A percentile compares a stretch with the other conserved stretches of the same genome.
Conservation (phyloP, 2,329 filamentous ascomycete genomes). For the Neofusicoccum parvum region DNA sequence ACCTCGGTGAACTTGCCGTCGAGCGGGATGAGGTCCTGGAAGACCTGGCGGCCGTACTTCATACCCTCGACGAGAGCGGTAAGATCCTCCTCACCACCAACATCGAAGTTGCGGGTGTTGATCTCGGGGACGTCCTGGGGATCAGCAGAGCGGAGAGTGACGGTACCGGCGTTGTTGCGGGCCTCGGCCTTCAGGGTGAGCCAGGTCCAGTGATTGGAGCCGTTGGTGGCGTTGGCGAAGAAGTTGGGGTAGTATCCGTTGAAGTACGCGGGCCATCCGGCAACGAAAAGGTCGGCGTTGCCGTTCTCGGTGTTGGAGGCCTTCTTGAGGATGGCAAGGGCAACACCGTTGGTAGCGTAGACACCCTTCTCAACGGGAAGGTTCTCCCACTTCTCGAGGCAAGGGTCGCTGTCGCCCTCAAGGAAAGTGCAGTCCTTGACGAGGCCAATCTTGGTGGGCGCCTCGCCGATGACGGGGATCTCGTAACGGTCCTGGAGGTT, state of each 20-base stretch:
- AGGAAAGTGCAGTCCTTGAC: slow-evolving; percentile 40
- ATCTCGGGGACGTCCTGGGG: slow-evolving; percentile 67
- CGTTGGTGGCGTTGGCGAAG: slow-evolving; percentile 47
- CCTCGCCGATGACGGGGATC: slow-evolving; percentile 55
- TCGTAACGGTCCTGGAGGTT: slow-evolving; percentile 66
- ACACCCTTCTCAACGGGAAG: slow-evolving; percentile 39
- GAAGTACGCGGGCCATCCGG: slow-evolving; percentile 58
- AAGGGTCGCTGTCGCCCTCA: slow-evolving; percentile 41
- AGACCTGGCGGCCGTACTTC: slow-evolving; percentile 49
- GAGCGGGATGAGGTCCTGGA: slow-evolving; percentile 27
- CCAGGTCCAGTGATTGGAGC: slow-evolving; percentile 52
- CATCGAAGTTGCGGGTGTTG: slow-evolving; percentile 43
- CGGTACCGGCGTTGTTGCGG: slow-evolving; percentile 62
- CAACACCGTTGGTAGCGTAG: slow-evolving; percentile 56
- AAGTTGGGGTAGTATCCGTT: slow-evolving; percentile 60
- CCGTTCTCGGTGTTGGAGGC: slow-evolving; percentile 48
- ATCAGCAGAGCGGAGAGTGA: slow-evolving; percentile 62
- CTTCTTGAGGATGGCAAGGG: slow-evolving; percentile 50
- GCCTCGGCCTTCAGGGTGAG: slow-evolving; percentile 64
- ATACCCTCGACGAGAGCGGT: slow-evolving; percentile 59
- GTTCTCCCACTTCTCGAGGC: slow-evolving; percentile 38
- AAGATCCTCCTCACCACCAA: slow-evolving; percentile 54
- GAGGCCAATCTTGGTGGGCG: slow-evolving; percentile 37
- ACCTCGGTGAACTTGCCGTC: slow-evolving; percentile 43
- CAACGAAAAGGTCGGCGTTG: slow-evolving; percentile 49